Evolutionary conservation across 2,329 filamentous ascomycete genomes (phyloP), one percentile per base, ranked within the genome.

Genomic region (Cercospora sp.): DNA sequence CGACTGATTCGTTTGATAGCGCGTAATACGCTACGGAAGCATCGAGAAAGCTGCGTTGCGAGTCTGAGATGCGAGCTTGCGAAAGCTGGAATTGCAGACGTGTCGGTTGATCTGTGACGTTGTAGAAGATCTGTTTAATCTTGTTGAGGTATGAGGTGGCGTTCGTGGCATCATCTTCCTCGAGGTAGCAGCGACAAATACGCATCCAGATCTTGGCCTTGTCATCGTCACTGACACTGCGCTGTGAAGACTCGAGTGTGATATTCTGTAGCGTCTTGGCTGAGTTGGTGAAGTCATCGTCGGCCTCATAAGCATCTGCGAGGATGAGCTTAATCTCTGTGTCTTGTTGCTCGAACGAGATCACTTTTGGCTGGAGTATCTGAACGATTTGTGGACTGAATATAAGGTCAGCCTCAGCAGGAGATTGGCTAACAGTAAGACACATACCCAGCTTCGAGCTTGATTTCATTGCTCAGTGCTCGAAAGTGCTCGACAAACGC

Each of bases 81-180:
- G 91, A 94, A 71, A 98, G 89, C 75, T 92, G 89, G 82, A 98
- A 99, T 80, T 94, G 90, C 61, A 98, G 84, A 74, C 89, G 89
- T 58, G 94, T 85, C 69, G 91, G 87, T 45, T 89, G 87, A 78
- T 97, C 89, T 32, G 86, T 82, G 34, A 97, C 89, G 71, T 87
- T 89, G 82, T 92, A 89, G 78, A 97, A 93, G 73, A 97, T 86
- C 77, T 95, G 94, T 82, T 97, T 98, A 80, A 97, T 91, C 80
- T 94, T 94, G 85, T 97, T 97, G 75, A 99, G 86, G 78, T 94
- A 97, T 49, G 87, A 88, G 78, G 96, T 93, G 51, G 95, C 95
- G 40, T 87, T 86, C 1, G 90, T 93, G 8, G 92, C 91, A 81
- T 98, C 94, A 78, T 97, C 94, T 59, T 94, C 92, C 82, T 99